phyloP scores from a whole-genome alignment of 106 monocot species.

The Apostasia ramifera region DNA sequence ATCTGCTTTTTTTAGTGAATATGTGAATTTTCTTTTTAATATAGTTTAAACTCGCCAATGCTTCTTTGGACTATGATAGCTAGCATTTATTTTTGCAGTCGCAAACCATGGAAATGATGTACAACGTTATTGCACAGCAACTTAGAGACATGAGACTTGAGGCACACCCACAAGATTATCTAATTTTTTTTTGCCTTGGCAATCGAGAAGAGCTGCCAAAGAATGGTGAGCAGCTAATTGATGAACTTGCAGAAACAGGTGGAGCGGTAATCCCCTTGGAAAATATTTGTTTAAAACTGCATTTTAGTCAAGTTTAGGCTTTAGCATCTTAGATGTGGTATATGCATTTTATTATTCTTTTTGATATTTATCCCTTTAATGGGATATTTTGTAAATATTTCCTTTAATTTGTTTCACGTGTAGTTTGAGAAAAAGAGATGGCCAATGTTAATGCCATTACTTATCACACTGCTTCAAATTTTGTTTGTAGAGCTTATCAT shows the following conservation, averaged over 20 bases:
- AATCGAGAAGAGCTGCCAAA: constrained; percentile 49
- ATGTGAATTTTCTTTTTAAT: too few relatives aligned
- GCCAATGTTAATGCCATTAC: too few relatives aligned
- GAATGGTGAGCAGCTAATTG: constrained; percentile 3
- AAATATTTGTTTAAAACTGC: not conserved
- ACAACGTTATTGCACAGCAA: constrained; percentile 40
- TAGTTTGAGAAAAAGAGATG: too few relatives aligned
- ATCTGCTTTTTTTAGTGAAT: too few relatives aligned
- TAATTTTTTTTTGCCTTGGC: constrained; percentile 78
- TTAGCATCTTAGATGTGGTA: constrained; percentile 4
- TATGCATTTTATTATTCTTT: not conserved
- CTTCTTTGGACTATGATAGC: too few relatives aligned
- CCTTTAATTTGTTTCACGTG: too few relatives aligned
- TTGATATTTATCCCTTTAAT: not conserved
- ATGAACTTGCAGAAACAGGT: constrained; percentile 29
- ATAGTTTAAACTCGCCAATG: too few relatives aligned
- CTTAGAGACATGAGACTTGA: constrained; percentile 34
- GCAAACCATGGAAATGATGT: constrained; percentile 80
- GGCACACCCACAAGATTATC: constrained; percentile 62
- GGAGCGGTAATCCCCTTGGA: constrained; percentile 26
- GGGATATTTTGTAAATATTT: not conserved
- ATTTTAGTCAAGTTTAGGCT: not conserved
- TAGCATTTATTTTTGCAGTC: constrained; percentile 21
- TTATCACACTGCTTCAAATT: too few relatives aligned
- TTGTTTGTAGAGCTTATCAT: too few relatives aligned